Base-by-base conservation (phyloP, 257 asterid species). In the Perilla frutescens region DNA sequence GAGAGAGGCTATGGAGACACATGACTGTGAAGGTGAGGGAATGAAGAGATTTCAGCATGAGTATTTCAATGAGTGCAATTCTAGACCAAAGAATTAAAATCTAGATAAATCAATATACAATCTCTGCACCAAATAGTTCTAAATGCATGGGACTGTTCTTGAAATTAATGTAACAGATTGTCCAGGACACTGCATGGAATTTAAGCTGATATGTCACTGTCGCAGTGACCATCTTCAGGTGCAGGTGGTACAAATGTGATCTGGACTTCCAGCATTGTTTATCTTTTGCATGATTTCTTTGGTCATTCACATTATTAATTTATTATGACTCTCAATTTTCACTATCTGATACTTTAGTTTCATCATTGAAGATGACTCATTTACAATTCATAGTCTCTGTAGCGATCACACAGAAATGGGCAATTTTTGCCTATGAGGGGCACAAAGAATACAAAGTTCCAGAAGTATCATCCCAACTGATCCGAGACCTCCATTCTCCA, bases 171-270 rank as follows among this genome's bases (percentile, higher is more conserved):
- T 44, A 58, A 45, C 44, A 47, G 40, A 32, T 59, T 32, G 29
- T 39, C 43, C 4, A 49, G 68, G 49, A 44, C 12, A 72, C 62
- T 3, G 43, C n/a, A 37, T 34, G 50, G 69, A 40, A 57, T 53
- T 36, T 50, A 8, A 58, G 40, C 58, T 12, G 43, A 63, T 54
- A 64, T 14, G 26, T 29, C 39, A 63, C 29, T 20, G 34, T 63
- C 41, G 31, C 36, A 65, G 4, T 39, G 77, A 41, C 10, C 61
- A 8, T 48, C 62, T 47, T 20, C 6, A 41, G 37, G 34, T 64
- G 13, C 40, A 43, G 29, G 26, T 43, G n/a, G 40, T 29, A 63
- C 4, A 54, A 54, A 3, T 29, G 47, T 40, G 36, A 60, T 49
- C 7, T 48, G 76, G 48, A 32, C 34, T 7, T 32, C 58, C 15